Evolutionary conservation across 2,329 filamentous ascomycete species (phyloP).

Genomic region (Aspergillus fumigatiaffinis): DNA sequence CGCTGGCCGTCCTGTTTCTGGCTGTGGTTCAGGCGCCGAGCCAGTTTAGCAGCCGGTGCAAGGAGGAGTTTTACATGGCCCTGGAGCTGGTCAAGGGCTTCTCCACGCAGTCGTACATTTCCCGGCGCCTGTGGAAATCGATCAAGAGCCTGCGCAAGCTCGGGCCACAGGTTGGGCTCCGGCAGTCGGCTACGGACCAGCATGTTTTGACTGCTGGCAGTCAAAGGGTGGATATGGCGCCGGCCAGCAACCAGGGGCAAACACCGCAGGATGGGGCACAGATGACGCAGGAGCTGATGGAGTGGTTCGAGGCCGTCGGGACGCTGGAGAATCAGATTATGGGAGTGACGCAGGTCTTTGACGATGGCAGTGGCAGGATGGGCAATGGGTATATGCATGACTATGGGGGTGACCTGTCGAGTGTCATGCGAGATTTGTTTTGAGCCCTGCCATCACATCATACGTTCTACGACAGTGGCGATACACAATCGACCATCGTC

Average conservation of each 20-base stretch:
- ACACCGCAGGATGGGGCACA: slow-evolving; percentile 50
- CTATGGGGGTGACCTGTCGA: slow-evolving; percentile 55
- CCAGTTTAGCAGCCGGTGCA: slow-evolving; percentile 53
- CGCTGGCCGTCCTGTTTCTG: slow-evolving; percentile 59
- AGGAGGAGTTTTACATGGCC: slow-evolving; percentile 63
- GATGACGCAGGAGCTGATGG: slow-evolving; percentile 56
- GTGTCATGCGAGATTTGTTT: slow-evolving; percentile 52
- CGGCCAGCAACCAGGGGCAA: slow-evolving; percentile 47
- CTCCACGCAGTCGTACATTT: slow-evolving; percentile 57
- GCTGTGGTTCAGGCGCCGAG: slow-evolving; percentile 60
- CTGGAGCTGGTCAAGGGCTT: slow-evolving; percentile 60
- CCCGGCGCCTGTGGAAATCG: slow-evolving; percentile 59
- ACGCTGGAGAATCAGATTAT: slow-evolving; percentile 45
- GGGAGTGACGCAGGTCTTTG: slow-evolving; percentile 21
- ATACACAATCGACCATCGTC: too few relatives aligned
- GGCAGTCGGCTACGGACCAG: slow-evolving; percentile 2
- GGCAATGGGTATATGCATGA: slow-evolving; percentile 41
- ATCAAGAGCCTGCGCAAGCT: slow-evolving; percentile 59
- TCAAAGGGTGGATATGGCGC: background rate
- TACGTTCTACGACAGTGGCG: too few relatives aligned
- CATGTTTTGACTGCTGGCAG: background rate
- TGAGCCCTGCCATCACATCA: background rate
- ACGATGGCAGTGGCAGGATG: slow-evolving; percentile 17
- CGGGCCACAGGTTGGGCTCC: slow-evolving; percentile 55
- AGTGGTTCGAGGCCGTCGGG: slow-evolving; percentile 60